Evolutionary conservation across 2,329 filamentous ascomycete species (phyloP), one percentile per base, ranked within the genome.

Genomic region (Diaporthe citrichinensis): DNA sequence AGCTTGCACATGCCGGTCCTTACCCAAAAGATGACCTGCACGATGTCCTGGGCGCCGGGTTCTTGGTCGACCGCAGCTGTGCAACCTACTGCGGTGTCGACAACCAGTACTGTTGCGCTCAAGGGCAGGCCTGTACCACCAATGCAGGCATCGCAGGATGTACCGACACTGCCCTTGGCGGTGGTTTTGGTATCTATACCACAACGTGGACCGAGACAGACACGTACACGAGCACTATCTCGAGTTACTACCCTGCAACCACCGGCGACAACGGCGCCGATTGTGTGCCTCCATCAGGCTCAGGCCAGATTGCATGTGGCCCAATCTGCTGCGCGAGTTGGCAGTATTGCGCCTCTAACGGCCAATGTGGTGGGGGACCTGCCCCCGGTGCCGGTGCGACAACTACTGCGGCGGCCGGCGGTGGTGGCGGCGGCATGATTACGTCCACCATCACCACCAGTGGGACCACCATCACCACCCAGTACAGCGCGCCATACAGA

Each of bases 261-360:
- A 83, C 84, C 28, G 85, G 85, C 2, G 86, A 84, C n/a, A 82
- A 81, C 23, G 85, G 86, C 31, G 85, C 82, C 53, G 81, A 86
- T 77, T 93, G 91, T 81, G 82, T 87, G 1, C 90, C 91, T 1
- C 80, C 79, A 3, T 81, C 82, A 67, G 85, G 85, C n/a, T 82
- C 86, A 5, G 88, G 89, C 73, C 85, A 94, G 83, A 88, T 88
- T 10, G 87, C 90, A 4, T 96, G 94, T 81, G 93, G 93, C 44
- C 81, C 82, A 71, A 92, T 92, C 75, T 96, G 94, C 87, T 96
- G 94, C 83, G 90, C 90, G 34, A 89, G 86, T 76, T 90, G 90
- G 84, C 92, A 94, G 83, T 93, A 92, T 80, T 96, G 94, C 83
- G 89, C 88, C 72, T 86, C 83, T 74, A 77, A 84, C 1, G 90